phyloP scores from a whole-genome alignment of 768 basidiomycete genomes.

The Macrolepiota dolichaula region DNA sequence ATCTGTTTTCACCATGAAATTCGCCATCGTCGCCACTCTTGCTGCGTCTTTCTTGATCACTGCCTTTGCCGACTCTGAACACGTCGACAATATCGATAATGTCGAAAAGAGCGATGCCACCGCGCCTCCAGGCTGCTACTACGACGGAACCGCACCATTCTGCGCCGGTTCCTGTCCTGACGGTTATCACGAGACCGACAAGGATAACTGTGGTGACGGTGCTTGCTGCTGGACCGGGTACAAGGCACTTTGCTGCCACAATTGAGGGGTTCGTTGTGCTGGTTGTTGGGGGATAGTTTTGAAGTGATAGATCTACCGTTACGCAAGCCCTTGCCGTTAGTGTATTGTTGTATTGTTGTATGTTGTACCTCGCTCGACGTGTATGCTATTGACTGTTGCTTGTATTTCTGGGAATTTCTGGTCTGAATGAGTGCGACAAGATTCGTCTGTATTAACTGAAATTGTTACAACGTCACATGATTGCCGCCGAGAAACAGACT shows the following conservation, averaged over 20 bases:
- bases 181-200: background rate
- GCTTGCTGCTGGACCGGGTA: background rate
- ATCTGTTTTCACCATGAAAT: background rate
- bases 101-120: background rate
- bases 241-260: background rate
- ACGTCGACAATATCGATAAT: too few species aligned
- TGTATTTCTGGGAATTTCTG: background rate
- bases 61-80: background rate
- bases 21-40: background rate
- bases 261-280: background rate
- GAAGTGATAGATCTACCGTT: background rate
- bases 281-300: background rate
- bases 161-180: background rate
- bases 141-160: background rate
- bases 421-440: background rate
- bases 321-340: background rate
- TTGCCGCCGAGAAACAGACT: too few species aligned
- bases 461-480: too few species aligned
- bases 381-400: background rate
- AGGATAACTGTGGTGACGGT: background rate
- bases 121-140: background rate
- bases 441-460: too few species aligned
- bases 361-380: background rate
- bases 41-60: background rate
- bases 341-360: background rate